phyloP scores from a whole-genome alignment of 768 basidiomycete genomes.

The Cystofilobasidium capitatum region DNA sequence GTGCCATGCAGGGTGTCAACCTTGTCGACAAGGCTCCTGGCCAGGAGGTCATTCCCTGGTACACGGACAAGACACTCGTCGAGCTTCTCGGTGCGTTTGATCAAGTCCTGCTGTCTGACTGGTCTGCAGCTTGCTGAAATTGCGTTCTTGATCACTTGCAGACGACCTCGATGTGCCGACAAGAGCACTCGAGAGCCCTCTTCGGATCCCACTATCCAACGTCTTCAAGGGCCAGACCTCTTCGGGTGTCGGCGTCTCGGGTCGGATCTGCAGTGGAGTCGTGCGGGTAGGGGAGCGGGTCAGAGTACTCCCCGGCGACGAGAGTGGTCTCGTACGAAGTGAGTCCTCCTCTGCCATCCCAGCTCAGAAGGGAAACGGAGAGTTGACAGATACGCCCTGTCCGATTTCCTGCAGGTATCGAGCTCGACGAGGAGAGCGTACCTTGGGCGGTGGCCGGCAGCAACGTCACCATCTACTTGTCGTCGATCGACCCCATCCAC shows the following conservation, averaged over 20 bases:
- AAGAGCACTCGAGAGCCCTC: conserved; percentile 62
- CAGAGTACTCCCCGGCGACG: conserved; percentile 83
- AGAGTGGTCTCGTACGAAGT: conserved; percentile 64
- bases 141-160: conserved; percentile 33
- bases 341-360: conserved; percentile 25
- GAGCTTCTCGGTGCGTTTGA: conserved; percentile 59
- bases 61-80: conserved; percentile 71
- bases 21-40: conserved; percentile 50
- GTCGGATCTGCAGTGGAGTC: conserved; percentile 74
- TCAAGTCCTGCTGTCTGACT: background rate
- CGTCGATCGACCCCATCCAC: conserved; percentile 73
- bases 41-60: conserved; percentile 59
- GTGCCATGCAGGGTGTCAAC: conserved; percentile 83
- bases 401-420: conserved; percentile 54
- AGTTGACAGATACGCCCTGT: conserved; percentile 25
- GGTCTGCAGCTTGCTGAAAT: background rate
- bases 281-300: conserved; percentile 85
- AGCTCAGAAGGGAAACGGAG: background rate
- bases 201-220: conserved; percentile 85
- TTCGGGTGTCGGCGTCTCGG: conserved; percentile 61
- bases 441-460: conserved; percentile 85
- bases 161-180: conserved; percentile 72
- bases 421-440: conserved; percentile 63
- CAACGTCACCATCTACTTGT: conserved; percentile 76
- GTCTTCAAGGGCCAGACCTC: conserved; percentile 84